Conservation (phyloP, 805 yeast species). For the Blastobotrys americana region DNA sequence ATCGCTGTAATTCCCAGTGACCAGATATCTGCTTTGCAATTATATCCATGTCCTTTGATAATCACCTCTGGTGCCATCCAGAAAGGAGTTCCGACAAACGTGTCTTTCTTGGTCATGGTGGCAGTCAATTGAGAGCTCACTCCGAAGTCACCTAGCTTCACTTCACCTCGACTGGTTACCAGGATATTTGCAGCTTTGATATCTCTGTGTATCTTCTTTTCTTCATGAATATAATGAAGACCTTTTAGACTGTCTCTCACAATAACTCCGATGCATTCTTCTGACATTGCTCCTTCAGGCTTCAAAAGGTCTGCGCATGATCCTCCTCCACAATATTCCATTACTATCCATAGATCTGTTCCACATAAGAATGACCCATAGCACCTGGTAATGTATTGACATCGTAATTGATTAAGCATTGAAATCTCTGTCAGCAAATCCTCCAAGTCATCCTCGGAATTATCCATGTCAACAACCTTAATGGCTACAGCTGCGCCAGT, state of each 20-base stretch:
- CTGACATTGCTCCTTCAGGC: slow-evolving; percentile 46
- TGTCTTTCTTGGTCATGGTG: slow-evolving; percentile 46
- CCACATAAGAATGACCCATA: slow-evolving; percentile 57
- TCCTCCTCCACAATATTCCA: slow-evolving; percentile 96
- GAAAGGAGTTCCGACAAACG: slow-evolving; percentile 92
- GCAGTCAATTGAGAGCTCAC: slow-evolving; percentile 75
- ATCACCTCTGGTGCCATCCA: slow-evolving; percentile 99
- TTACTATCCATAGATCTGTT: slow-evolving; percentile 73
- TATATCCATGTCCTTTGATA: slow-evolving; percentile 52
- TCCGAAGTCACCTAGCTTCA: slow-evolving; percentile 90
- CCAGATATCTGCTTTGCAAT: slow-evolving; percentile 92
- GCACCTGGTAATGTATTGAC: slow-evolving; percentile 59
- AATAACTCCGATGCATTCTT: slow-evolving; percentile 54
- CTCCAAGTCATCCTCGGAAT: slow-evolving; percentile 65
- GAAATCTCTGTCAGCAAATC: slow-evolving; percentile 70
- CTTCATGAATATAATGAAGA: slow-evolving; percentile 64
- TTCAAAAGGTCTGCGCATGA: slow-evolving; percentile 58
- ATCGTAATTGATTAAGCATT: slow-evolving; percentile 57
- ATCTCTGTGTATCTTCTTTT: slow-evolving; percentile 79
- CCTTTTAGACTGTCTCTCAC: slow-evolving; percentile 61
- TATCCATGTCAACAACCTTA: slow-evolving; percentile 79
- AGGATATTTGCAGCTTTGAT: slow-evolving; percentile 85
- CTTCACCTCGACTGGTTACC: slow-evolving; percentile 57
- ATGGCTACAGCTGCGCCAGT: slow-evolving; percentile 59
- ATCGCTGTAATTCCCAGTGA: slow-evolving; percentile 88